Evolutionary conservation across 164 flowering plant species (phyloP).

Genomic region (Chimonanthus praecox): DNA sequence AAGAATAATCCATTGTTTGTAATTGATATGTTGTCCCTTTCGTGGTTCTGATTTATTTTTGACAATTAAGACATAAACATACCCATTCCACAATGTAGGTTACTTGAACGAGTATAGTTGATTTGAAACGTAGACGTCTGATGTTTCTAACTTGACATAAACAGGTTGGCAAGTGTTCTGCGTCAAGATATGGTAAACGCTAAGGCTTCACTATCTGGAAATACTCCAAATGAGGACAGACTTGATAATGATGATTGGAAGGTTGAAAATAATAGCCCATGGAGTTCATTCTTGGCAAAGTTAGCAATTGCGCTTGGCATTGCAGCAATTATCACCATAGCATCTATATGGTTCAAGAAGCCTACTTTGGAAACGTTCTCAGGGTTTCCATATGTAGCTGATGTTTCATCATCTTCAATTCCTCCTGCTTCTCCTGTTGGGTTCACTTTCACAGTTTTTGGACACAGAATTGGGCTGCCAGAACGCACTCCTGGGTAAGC

Average conservation of each 20-base stretch:
- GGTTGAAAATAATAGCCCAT: conserved; percentile 15
- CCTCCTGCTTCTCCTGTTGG: conserved; percentile 36
- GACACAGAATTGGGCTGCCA: conserved; percentile 55
- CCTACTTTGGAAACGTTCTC: conserved; percentile 32
- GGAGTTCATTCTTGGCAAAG: conserved; percentile 45
- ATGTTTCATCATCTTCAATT: conserved; percentile 41
- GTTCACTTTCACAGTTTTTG: conserved; percentile 57
- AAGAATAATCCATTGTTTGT: no score
- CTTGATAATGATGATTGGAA: conserved; percentile 15
- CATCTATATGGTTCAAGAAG: conserved; percentile 36
- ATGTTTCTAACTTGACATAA: conserved; percentile 2
- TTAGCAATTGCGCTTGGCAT: conserved; percentile 54
- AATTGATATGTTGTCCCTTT: no score
- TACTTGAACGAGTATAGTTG: no score
- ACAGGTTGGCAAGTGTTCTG: conserved; percentile 34
- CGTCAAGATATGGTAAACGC: conserved; percentile 21
- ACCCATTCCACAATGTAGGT: no score
- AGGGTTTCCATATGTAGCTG: conserved; percentile 38
- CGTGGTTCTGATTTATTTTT: no score
- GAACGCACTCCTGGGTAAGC: conserved; percentile 83
- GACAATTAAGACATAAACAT: no score
- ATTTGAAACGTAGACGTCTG: conserved; percentile 5
- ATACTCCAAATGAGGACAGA: conserved; percentile 12
- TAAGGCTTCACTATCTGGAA: conserved; percentile 21
- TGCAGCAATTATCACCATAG: conserved; percentile 46